phyloP scores from a whole-genome alignment of 192 early-diverging fungal species.

The Coemansia furcata region DNA sequence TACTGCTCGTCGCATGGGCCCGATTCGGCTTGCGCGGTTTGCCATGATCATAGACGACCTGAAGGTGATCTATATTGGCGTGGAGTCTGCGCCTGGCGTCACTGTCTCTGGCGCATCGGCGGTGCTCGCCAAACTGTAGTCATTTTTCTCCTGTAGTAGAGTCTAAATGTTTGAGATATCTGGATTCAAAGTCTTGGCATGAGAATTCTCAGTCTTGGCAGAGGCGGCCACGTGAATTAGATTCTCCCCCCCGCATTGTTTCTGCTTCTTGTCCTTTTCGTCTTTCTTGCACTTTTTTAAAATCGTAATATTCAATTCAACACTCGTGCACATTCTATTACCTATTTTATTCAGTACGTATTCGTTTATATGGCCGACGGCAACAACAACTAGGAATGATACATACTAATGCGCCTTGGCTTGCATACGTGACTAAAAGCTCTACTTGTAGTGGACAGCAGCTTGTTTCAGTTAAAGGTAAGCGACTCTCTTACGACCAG shows the following conservation, averaged over 20 bases:
- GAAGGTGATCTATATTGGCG: constrained; percentile 70
- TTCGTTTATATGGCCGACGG: neutral
- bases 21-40: constrained; percentile 66
- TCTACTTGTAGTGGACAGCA: neutral
- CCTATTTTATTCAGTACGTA: neutral
- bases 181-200: neutral
- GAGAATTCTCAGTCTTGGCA: neutral
- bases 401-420: neutral
- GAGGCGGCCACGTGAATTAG: neutral
- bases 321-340: neutral
- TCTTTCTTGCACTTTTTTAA: neutral
- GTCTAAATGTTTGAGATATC: neutral
- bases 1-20: constrained; percentile 62
- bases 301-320: neutral
- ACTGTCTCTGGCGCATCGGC: constrained; percentile 58
- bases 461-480: constrained; percentile 12
- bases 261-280: neutral
- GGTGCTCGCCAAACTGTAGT: constrained; percentile 60
- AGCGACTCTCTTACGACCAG: neutral
- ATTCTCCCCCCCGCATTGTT: neutral
- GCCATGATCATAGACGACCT: constrained; percentile 72
- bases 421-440: neutral
- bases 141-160: neutral
- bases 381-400: neutral
- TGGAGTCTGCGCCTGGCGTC: constrained; percentile 61